Base-by-base conservation (phyloP, 2,329 filamentous ascomycete species). In the Elsinoe batatas region DNA sequence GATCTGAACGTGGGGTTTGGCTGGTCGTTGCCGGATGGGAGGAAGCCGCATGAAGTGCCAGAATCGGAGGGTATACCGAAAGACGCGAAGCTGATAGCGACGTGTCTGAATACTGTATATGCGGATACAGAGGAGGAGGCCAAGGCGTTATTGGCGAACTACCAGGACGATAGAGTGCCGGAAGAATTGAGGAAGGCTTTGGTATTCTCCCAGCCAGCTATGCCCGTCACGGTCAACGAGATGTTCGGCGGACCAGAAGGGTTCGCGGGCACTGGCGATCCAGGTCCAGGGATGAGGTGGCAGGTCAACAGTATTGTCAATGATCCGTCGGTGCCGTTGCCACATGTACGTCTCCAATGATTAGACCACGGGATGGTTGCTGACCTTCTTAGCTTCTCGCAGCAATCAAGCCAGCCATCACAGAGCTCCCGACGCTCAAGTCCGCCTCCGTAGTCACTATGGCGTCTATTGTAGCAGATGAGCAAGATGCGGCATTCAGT, bases 271-370 rank as follows among this genome's bases (percentile, higher is more conserved):
- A 22, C 40, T 26, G 40, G 40, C 12, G 40, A 44, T 17, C 40
- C 40, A 11, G 40, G 40, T 12, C 40, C 40, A 26, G 40, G 40
- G 11, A 44, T 44, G 40, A 18, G 40, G 17, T 44, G 40, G 40
- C 40, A 44, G 40, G 30, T 44, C 20, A 44, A 44, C 40, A 44
- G 40, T n/a, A 44, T 44, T n/a, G 20, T 44, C 11, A 44, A 44
- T 26, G 40, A 44, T n/a, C 40, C 40, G 26, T 22, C 18, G 20
- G 40, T 44, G 18, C 40, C 40, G 7, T 17, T 44, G 18, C 40
- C 40, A 11, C n/a, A 44, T 8, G 40, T 44, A 26, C 7, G 36
- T 38, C 5, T 1, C 10, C 5, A 38, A 10, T 38, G 4, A 38
- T 38, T 38, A n/a, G 4, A 8, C 15, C 17, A 44, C 5, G n/a